These are phyloP conservation scores for Leccinum uliginosum DNA, from an alignment of 768 basidiomycete species.

Conservation along the genomic window DNA sequence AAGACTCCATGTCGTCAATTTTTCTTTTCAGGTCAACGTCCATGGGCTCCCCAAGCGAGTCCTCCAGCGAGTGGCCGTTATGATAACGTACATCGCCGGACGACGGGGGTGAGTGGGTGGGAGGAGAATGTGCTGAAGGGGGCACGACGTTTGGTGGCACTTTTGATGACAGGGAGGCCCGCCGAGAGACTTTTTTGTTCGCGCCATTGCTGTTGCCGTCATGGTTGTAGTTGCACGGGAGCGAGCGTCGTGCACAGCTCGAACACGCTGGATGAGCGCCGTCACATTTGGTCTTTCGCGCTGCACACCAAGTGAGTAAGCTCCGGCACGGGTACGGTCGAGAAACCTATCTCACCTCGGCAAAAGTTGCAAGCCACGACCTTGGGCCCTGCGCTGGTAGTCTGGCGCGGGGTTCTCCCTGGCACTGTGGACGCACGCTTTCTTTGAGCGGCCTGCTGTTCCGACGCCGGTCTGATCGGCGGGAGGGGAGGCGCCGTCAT, in stretches of 20 bases:
- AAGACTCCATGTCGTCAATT: conserved; percentile 48
- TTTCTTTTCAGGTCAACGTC: conserved; percentile 60
- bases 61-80: conserved; percentile 36
- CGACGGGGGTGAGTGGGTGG: conserved; percentile 52
- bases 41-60: conserved; percentile 39
- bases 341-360: conserved; percentile 51
- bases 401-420: conserved; percentile 53
- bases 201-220: conserved; percentile 38
- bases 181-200: conserved; percentile 40
- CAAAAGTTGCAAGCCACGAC: conserved; percentile 89
- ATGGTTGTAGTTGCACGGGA: conserved; percentile 80
- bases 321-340: conserved; percentile 2
- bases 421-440: conserved; percentile 68
- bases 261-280: conserved; percentile 82
- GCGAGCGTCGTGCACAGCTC: conserved; percentile 72
- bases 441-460: conserved; percentile 63
- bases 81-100: conserved; percentile 33
- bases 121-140: conserved; percentile 44
- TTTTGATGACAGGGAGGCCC: conserved; percentile 51
- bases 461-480: conserved; percentile 61
- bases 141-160: conserved; percentile 17
- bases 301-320: conserved; percentile 33
- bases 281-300: conserved; percentile 87
- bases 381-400: conserved; percentile 72
- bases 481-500: conserved; percentile 65